Conservation (phyloP, 2,329 filamentous ascomycete genomes). For the Tolypocladium tundrense region DNA sequence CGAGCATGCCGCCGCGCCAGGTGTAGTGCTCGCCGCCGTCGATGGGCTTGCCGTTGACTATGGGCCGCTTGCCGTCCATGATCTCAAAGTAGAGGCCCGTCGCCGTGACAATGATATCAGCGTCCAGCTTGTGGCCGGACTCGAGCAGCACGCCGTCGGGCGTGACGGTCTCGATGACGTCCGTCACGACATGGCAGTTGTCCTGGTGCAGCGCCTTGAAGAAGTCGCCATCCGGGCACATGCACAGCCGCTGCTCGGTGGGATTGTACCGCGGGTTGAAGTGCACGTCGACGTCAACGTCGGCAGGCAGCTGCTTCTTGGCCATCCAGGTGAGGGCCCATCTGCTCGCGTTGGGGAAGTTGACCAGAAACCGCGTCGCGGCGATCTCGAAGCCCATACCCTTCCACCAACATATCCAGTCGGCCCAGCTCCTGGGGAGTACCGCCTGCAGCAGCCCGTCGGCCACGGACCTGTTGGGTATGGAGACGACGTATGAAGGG, state of each 20-base stretch:
- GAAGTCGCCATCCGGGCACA: constrained; percentile 49
- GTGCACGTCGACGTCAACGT: constrained; percentile 46
- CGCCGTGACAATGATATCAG: constrained; percentile 60
- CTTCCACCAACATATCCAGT: constrained; percentile 38
- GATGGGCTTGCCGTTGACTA: constrained; percentile 43
- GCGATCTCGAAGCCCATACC: constrained; percentile 34
- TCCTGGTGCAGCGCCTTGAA: constrained; percentile 35
- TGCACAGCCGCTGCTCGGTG: constrained; percentile 67
- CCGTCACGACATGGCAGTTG: constrained; percentile 39
- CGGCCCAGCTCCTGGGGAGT: constrained; percentile 36
- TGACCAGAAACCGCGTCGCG: constrained; percentile 21
- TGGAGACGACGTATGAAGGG: constrained; percentile 57
- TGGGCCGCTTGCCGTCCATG: constrained; percentile 39
- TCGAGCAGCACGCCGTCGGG: constrained; percentile 34
- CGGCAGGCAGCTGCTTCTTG: constrained; percentile 38
- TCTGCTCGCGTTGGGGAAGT: constrained; percentile 13
- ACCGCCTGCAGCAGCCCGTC: constrained; percentile 27
- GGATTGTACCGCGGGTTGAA: constrained; percentile 57
- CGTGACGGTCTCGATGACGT: constrained; percentile 40
- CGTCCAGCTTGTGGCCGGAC: constrained; percentile 39
- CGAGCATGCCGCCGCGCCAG: constrained; percentile 57
- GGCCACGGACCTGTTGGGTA: constrained; percentile 30
- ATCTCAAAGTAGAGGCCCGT: constrained; percentile 54
- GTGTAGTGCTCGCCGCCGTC: constrained; percentile 39
- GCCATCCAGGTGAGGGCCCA: constrained; percentile 30